Evolutionary conservation across 495 filamentous ascomycete species (phyloP).

Genomic region (Neurospora sp.): DNA sequence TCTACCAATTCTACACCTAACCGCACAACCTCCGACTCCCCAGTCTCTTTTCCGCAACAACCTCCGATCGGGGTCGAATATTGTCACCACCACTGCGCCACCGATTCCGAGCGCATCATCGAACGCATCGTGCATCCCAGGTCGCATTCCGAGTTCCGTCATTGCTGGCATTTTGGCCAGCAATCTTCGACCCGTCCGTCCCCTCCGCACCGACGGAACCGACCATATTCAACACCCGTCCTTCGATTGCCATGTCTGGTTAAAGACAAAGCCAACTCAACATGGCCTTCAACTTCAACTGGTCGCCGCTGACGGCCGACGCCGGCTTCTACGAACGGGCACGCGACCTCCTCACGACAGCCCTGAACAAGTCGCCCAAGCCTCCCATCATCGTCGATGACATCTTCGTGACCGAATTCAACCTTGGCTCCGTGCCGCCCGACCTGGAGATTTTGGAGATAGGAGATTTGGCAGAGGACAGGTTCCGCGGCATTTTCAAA

Average conservation of each 20-base stretch:
- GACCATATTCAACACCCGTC: not conserved
- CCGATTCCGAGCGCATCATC: not conserved
- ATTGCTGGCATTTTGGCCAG: not conserved
- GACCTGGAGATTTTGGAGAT: slow-evolving; percentile 95
- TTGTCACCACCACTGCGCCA: not conserved
- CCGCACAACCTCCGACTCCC: not conserved
- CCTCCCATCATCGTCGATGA: slow-evolving; percentile 99
- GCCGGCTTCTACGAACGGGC: slow-evolving; percentile 82
- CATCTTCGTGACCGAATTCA: slow-evolving; percentile 95
- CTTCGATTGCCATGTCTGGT: slow-evolving; percentile 19
- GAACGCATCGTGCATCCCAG: not conserved
- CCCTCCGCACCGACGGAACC: not conserved
- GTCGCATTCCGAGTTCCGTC: not conserved
- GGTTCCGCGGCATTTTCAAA: slow-evolving; percentile 96
- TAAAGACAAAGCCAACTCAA: slow-evolving; percentile 29
- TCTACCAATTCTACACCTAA: not conserved
- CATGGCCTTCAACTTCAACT: slow-evolving; percentile 99
- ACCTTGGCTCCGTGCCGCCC: slow-evolving; percentile 83
- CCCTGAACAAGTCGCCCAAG: slow-evolving; percentile 95
- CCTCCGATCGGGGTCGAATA: not conserved
- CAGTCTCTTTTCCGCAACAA: not conserved
- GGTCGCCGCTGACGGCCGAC: slow-evolving; percentile 95
- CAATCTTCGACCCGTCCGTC: not conserved
- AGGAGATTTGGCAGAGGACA: slow-evolving; percentile 90
- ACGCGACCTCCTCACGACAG: slow-evolving; percentile 85